Evolutionary conservation across 2,329 filamentous ascomycete species (phyloP), one percentile per base, ranked within the genome.

Genomic region (Neospermospora avenae): DNA sequence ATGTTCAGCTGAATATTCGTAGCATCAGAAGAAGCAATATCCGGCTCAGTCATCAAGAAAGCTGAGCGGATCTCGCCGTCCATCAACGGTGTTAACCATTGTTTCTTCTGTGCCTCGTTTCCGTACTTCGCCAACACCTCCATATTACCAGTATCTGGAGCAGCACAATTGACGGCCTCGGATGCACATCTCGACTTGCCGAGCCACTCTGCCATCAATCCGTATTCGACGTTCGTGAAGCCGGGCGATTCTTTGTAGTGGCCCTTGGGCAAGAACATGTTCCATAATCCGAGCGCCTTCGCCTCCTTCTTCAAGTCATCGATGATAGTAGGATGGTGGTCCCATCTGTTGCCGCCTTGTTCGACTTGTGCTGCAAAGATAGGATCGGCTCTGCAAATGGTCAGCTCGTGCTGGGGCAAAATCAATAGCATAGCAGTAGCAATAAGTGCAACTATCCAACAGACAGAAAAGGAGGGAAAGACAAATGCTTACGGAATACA

Each of bases 241-340:
- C 95, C 95, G 24, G 93, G 92, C 1, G 92, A 96, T 78, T 97
- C 91, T 75, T 89, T 91, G 82, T 97, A 98, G 78, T 97, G 93
- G 70, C 88, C 92, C 79, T 90, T 93, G 66, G 95, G 91, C 68
- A 99, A 77, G 81, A 99, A 99, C 88, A 99, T 89, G 78, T 99
- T 99, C 95, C 95, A 99, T 48, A 99, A 81, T 1, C 93, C 95
- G 25, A 96, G 83, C 68, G 88, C 82, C 72, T 82, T 84, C 46
- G 93, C 95, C 75, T 92, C 90, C 66, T 77, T 80, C 83, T 98
- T 98, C 69, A 99, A 83, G 58, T 95, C 88, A 68, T 99, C 95
- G 63, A 99, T 84, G 69, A 98, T 82, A 44, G 81, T 74, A 0
- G 95, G 93, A 74, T 96, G 89, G 41, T 81, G 77, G 66, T 88